Base-by-base conservation (phyloP, 768 basidiomycete genomes). In the Phaffia tasmanica region DNA sequence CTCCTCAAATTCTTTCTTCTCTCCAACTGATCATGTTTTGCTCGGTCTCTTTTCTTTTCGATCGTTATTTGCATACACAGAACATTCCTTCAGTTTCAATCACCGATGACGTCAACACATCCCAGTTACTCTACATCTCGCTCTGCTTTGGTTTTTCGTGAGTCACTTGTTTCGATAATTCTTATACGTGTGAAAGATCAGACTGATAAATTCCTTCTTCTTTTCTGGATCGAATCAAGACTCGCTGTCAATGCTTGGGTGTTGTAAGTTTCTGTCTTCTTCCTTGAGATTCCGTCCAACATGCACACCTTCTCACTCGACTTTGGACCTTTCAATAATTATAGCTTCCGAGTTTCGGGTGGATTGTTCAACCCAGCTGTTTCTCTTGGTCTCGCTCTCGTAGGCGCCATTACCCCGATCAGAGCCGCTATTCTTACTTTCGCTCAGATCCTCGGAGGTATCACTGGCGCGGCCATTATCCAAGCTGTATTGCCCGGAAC, bases 321-420 rank as follows among this genome's bases (percentile, higher is more conserved):
- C 35, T 11, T 42, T 11, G 11, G 4, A 42, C 35, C 74, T 76
- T 42, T 5, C 35, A 42, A 42, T 11, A 11, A 42, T 11, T 42
- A 42, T 69, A 75, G 76, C 70, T 77, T 76, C 73, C 71, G 75
- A 21, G 72, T 78, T 46, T 74, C 73, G 0, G 76, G 76, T 18
- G 76, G 76, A 18, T 72, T 77, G 9, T 76, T 77, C 74, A 78
- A 78, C 71, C 77, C 77, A 0, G 76, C 76, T 25, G 77, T 78
- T 6, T 74, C 75, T 6, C 74, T 77, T 27, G 75, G 75, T 1
- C 76, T 78, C 72, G 71, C 70, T 1, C 67, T 78, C 16, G 74
- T 76, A 59, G 77, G 77, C 21, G 74, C 75, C 3, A 63, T 78
- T 51, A 74, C 73, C 6, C 76, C 77, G 0, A 56, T 75, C 1